Percentiles rank a stretch among this genome's conserved stretches.
These are phyloP conservation scores for Naganishia albida DNA, from an alignment of 1,284 basidiomycete species.

Conservation along the genomic window DNA sequence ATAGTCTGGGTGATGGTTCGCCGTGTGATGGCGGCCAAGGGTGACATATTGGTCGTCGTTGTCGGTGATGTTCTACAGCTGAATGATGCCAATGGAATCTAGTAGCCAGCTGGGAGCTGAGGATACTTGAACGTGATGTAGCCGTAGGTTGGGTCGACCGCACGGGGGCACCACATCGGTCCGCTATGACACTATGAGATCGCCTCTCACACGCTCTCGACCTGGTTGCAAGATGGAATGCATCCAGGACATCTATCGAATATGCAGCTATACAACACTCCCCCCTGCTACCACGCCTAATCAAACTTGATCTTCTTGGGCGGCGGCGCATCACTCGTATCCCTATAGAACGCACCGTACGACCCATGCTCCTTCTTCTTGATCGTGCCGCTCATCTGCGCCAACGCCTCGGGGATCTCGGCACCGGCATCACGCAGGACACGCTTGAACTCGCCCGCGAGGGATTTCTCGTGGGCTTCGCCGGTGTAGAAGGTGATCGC, in stretches of 20 bases:
- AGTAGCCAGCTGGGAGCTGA: too few species aligned
- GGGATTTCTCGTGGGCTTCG: slow-evolving; percentile 76
- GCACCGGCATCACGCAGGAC: slow-evolving; percentile 86
- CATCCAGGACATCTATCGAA: slow-evolving; percentile 1
- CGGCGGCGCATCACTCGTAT: slow-evolving; percentile 70
- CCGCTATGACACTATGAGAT: too few species aligned
- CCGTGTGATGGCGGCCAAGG: not conserved
- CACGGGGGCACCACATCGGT: not conserved
- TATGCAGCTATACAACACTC: slow-evolving; percentile 16
- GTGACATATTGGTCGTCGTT: not conserved
- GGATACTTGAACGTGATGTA: not conserved
- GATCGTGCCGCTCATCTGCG: slow-evolving; percentile 93
- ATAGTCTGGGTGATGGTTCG: not conserved
- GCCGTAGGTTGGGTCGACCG: not conserved
- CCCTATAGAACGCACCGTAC: slow-evolving; percentile 73
- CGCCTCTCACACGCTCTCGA: too few species aligned
- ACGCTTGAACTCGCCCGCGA: slow-evolving; percentile 91
- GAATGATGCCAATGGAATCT: too few species aligned
- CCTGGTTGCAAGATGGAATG: too few species aligned
- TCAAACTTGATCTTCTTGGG: slow-evolving; percentile 87
- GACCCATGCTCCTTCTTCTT: slow-evolving; percentile 76
- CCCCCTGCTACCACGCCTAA: slow-evolving; percentile 37
- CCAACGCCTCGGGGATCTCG: slow-evolving; percentile 70
- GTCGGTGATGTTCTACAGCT: too few species aligned
- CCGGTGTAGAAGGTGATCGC: slow-evolving; percentile 97